Evolutionary conservation across 306 rosid genomes (phyloP).

Genomic region (Vigna unguiculata): DNA sequence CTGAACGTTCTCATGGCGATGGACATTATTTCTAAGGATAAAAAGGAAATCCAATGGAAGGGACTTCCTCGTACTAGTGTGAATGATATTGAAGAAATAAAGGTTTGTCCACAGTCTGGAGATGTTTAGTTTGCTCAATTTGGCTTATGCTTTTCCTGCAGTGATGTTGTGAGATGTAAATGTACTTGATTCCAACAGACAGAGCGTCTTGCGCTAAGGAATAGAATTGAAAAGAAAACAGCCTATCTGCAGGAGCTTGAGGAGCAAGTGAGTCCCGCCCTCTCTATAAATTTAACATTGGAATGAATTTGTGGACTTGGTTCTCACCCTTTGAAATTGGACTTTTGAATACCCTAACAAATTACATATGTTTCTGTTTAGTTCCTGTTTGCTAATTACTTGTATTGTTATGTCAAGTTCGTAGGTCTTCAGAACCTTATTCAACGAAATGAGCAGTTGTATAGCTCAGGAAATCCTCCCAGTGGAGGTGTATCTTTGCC

Average conservation of each 20-base stretch:
- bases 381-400: constrained; percentile 46
- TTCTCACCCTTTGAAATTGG: constrained; percentile 35
- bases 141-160: constrained; percentile 27
- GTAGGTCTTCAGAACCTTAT: constrained; percentile 92
- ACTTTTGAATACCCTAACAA: constrained; percentile 14
- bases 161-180: constrained; percentile 28
- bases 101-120: constrained; percentile 59
- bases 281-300: constrained; percentile 31
- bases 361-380: constrained; percentile 17
- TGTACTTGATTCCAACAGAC: constrained; percentile 63
- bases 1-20: constrained; percentile 98
- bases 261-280: constrained; percentile 72
- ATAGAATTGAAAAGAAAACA: constrained; percentile 87
- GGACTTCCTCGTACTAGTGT: constrained; percentile 94
- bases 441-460: constrained; percentile 88
- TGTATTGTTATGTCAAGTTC: constrained; percentile 59
- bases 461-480: constrained; percentile 84
- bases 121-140: constrained; percentile 5
- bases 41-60: constrained; percentile 98
- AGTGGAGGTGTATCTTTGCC: constrained; percentile 96
- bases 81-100: constrained; percentile 89
- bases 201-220: constrained; percentile 77
- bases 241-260: constrained; percentile 94
- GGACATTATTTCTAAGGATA: constrained; percentile 99
- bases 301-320: constrained; percentile 28